Percentiles rank a stretch among this genome's conserved stretches.
Evolutionary conservation across 1,139 yeast genomes (phyloP).

Genomic region (Suhomyces bolitotheri): DNA sequence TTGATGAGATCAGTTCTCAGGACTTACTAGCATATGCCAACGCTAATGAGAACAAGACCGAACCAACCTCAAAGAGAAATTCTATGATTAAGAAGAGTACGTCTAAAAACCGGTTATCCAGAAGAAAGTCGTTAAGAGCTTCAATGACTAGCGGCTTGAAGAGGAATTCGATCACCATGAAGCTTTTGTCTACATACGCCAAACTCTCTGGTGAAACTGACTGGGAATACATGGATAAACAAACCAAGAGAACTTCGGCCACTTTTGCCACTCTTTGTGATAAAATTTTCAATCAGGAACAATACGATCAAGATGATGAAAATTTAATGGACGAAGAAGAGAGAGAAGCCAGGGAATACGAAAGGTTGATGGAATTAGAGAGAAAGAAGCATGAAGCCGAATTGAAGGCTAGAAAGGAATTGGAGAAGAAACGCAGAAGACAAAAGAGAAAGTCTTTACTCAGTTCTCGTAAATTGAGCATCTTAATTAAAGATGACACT

Average conservation of each 20-base stretch:
- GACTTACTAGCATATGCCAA: constrained; percentile 36
- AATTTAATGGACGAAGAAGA: constrained; percentile 51
- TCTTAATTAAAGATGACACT: constrained; percentile 31
- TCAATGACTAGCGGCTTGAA: constrained; percentile 51
- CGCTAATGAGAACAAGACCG: constrained; percentile 13
- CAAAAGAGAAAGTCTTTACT: constrained; percentile 47
- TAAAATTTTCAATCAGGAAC: constrained; percentile 63
- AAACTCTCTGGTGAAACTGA: constrained; percentile 65
- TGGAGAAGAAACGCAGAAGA: constrained; percentile 46
- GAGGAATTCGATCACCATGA: constrained; percentile 70
- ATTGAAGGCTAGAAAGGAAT: constrained; percentile 45
- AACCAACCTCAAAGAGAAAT: constrained; percentile 25
- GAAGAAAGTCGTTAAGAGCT: constrained; percentile 41
- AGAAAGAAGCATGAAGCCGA: constrained; percentile 53
- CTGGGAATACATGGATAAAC: constrained; percentile 71
- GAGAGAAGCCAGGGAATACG: constrained; percentile 48
- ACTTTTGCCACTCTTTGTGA: constrained; percentile 78
- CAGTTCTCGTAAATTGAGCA: constrained; percentile 43
- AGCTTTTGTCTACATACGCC: constrained; percentile 68
- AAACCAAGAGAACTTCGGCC: constrained; percentile 72
- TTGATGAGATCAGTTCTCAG: constrained; percentile 24
- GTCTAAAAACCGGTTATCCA: constrained; percentile 37
- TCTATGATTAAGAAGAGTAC: constrained; percentile 32
- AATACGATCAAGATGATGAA: constrained; percentile 59
- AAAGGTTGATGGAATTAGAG: constrained; percentile 51